These are phyloP conservation scores for Fusarium setosum DNA, from an alignment of 2,329 filamentous ascomycete species.

Conservation along the genomic window DNA sequence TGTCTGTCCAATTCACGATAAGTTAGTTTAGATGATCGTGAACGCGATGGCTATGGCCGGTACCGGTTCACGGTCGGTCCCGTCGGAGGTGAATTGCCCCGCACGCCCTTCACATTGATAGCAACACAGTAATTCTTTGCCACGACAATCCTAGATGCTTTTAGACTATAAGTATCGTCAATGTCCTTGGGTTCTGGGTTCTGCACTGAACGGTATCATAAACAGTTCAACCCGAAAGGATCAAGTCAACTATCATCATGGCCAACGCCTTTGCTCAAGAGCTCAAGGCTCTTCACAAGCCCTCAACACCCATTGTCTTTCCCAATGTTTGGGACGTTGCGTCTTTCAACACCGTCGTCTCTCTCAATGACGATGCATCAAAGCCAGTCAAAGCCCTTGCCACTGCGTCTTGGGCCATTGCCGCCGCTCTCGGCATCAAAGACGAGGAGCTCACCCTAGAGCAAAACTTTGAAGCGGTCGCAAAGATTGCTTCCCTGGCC, in stretches of 20 bases:
- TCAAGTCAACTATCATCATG: constrained; percentile 15
- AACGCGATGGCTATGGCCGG: neutral
- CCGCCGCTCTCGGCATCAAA: constrained; percentile 54
- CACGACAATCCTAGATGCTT: neutral
- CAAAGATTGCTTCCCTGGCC: constrained; percentile 56
- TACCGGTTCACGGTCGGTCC: neutral
- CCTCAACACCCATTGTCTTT: constrained; percentile 62
- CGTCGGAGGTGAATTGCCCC: constrained; percentile 10
- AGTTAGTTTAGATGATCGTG: neutral
- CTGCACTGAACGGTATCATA: neutral
- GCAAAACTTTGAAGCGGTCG: constrained; percentile 61
- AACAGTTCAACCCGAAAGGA: neutral
- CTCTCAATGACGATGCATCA: constrained; percentile 49
- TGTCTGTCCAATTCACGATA: neutral
- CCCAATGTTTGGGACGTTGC: constrained; percentile 67
- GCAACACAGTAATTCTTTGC: constrained; percentile 1
- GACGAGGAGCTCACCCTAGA: constrained; percentile 62
- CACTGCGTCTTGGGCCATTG: constrained; percentile 64
- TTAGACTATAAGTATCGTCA: neutral
- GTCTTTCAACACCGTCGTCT: constrained; percentile 58
- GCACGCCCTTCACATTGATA: constrained; percentile 32
- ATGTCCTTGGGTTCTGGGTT: neutral
- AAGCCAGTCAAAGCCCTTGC: constrained; percentile 58
- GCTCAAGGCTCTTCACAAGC: constrained; percentile 59
- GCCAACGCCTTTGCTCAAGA: constrained; percentile 48